Conservation (phyloP, 805 yeast genomes). For the Hanseniaspora clermontiae region DNA sequence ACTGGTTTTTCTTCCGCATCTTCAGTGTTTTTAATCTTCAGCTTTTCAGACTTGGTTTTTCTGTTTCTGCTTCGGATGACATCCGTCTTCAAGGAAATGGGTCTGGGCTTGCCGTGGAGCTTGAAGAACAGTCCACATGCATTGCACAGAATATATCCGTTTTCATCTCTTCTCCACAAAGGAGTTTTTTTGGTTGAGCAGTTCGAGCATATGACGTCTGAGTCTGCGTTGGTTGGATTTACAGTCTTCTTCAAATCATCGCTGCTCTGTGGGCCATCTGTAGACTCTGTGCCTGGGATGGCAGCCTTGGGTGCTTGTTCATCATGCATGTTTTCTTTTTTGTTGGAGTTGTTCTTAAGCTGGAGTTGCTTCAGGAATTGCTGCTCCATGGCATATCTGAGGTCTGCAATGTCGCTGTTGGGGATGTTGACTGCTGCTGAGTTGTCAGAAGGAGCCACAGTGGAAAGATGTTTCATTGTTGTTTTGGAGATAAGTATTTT, state of each 20-base stretch:
- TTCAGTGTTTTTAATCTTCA: not conserved
- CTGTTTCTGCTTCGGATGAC: conserved; percentile 85
- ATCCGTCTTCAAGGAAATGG: conserved; percentile 81
- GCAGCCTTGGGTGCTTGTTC: no score
- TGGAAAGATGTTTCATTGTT: not conserved
- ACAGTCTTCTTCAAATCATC: no score
- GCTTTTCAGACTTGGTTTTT: conserved; percentile 30
- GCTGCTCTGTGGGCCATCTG: no score
- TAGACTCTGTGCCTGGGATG: no score
- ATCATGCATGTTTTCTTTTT: not conserved
- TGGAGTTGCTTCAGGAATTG: conserved; percentile 7
- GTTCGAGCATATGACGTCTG: conserved; percentile 46
- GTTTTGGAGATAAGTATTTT: no score
- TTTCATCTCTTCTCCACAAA: conserved; percentile 86
- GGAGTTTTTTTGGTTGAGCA: conserved; percentile 91
- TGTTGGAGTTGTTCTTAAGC: not conserved
- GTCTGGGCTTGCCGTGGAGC: conserved; percentile 85
- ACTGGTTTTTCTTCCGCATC: not conserved
- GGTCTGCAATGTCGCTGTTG: conserved; percentile 1
- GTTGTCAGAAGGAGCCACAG: not conserved
- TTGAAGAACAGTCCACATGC: conserved; percentile 87
- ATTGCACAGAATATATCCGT: conserved; percentile 80
- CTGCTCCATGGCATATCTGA: conserved; percentile 11
- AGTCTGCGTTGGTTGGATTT: not conserved
- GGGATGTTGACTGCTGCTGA: not conserved